Evolutionary conservation across 2,329 filamentous ascomycete species (phyloP).

Genomic region (Apiospora rasikravindrae): DNA sequence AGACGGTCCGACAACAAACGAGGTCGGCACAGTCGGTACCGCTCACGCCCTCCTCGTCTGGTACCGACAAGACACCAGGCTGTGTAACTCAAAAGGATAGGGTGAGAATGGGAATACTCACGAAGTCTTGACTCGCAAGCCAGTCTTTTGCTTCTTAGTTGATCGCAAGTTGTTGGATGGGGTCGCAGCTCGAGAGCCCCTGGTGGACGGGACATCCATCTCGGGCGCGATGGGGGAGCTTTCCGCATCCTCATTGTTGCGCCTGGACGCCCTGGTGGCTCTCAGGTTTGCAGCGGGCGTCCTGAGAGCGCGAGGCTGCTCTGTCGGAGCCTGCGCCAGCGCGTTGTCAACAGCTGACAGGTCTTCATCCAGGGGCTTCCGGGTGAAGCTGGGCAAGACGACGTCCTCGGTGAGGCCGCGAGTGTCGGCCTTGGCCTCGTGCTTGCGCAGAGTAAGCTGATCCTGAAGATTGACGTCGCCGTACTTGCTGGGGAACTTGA

Average conservation of each 20-base stretch:
- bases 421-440: conserved; percentile 33
- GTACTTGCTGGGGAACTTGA: conserved; percentile 37
- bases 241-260: conserved; percentile 60
- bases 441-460: conserved; percentile 31
- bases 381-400: conserved; percentile 36
- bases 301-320: conserved; percentile 34
- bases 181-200: conserved; percentile 65
- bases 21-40: background rate
- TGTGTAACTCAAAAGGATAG: conserved; percentile 9
- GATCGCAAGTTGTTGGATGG: conserved; percentile 57
- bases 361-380: conserved; percentile 31
- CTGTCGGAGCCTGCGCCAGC: conserved; percentile 29
- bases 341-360: conserved; percentile 28
- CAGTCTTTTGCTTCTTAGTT: conserved; percentile 64
- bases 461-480: conserved; percentile 30
- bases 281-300: conserved; percentile 37
- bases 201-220: conserved; percentile 49
- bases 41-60: conserved; percentile 32
- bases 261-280: conserved; percentile 49
- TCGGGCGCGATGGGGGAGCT: conserved; percentile 58
- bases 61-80: conserved; percentile 25
- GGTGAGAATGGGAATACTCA: conserved; percentile 50
- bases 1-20: conserved; percentile 36
- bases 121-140: conserved; percentile 72
- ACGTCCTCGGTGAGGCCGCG: conserved; percentile 30